These are phyloP conservation scores for Colletotrichum spaethianum DNA, from an alignment of 2,329 filamentous ascomycete genomes.

Conservation along the genomic window DNA sequence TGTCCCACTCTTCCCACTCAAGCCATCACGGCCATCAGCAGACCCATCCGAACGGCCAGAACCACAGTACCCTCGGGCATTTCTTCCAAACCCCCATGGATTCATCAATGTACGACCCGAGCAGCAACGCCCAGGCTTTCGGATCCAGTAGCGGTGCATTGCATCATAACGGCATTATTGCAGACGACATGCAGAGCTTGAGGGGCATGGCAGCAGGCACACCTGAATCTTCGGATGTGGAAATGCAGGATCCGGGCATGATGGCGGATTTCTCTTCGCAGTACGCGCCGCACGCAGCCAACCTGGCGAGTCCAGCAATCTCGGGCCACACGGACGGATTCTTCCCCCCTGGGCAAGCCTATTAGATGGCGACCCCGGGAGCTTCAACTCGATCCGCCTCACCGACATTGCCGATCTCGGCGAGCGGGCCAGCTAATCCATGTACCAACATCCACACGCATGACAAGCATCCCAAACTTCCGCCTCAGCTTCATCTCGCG, in stretches of 20 bases:
- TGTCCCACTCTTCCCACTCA: slow-evolving; percentile 37
- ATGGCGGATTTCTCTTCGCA: slow-evolving; percentile 45
- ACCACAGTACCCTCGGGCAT: slow-evolving; percentile 36
- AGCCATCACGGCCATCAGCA: slow-evolving; percentile 30
- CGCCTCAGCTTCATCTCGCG: slow-evolving; percentile 21
- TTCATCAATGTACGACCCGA: slow-evolving; percentile 39
- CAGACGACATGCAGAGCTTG: slow-evolving; percentile 54
- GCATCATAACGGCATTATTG: slow-evolving; percentile 51
- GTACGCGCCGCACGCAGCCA: slow-evolving; percentile 34
- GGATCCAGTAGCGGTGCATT: slow-evolving; percentile 19
- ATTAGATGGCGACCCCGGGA: not conserved
- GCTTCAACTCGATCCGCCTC: not conserved
- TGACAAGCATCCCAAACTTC: slow-evolving; percentile 1
- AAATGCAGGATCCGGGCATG: slow-evolving; percentile 53
- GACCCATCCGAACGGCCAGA: slow-evolving; percentile 22
- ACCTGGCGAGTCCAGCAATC: slow-evolving; percentile 32
- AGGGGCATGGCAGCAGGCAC: slow-evolving; percentile 50
- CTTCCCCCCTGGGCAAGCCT: slow-evolving; percentile 35
- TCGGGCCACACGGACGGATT: slow-evolving; percentile 24
- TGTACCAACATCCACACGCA: slow-evolving; percentile 23
- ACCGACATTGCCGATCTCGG: not conserved
- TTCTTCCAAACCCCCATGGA: slow-evolving; percentile 40
- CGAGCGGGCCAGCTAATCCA: not conserved
- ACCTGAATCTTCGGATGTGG: slow-evolving; percentile 50
- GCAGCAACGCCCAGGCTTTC: slow-evolving; percentile 30